Conservation (phyloP, 2,329 filamentous ascomycete species). For the Alternaria sp. region DNA sequence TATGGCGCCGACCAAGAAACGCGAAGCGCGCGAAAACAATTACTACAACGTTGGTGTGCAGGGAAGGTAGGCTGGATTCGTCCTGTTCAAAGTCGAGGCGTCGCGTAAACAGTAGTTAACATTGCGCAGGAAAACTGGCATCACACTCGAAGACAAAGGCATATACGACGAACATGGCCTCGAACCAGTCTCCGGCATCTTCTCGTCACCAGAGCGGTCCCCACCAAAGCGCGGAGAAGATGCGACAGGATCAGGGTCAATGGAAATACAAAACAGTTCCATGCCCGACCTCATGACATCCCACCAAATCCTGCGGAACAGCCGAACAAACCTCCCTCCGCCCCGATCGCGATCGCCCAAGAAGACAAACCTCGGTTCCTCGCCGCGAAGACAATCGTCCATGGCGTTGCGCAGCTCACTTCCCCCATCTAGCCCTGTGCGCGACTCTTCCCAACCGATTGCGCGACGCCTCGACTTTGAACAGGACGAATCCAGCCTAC, state of each 20-base stretch:
- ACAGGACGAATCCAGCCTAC: conserved; percentile 49
- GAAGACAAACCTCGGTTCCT: conserved; percentile 67
- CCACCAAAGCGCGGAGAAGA: conserved; percentile 56
- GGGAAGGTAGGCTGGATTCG: conserved; percentile 42
- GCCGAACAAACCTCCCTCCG: conserved; percentile 57
- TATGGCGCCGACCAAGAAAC: conserved; percentile 49
- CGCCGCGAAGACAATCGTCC: conserved; percentile 69
- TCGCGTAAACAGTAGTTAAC: conserved; percentile 24
- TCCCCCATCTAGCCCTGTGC: conserved; percentile 36
- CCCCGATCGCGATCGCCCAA: conserved; percentile 67
- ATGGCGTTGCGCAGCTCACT: conserved; percentile 64
- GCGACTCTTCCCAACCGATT: conserved; percentile 52
- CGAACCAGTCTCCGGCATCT: conserved; percentile 85
- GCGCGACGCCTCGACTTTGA: conserved; percentile 66
- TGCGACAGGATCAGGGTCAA: conserved; percentile 64
- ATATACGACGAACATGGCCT: conserved; percentile 91
- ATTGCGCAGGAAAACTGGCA: conserved; percentile 80
- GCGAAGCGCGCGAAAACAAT: conserved; percentile 52
- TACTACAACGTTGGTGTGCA: conserved; percentile 53
- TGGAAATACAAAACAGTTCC: conserved; percentile 70
- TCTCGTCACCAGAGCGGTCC: conserved; percentile 81
- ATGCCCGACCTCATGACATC: conserved; percentile 59
- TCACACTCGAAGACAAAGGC: conserved; percentile 79
- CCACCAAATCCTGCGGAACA: conserved; percentile 57
- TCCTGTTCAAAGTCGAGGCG: background rate